Conservation (phyloP, 1,284 basidiomycete genomes). For the Sphagnurus paluster region DNA sequence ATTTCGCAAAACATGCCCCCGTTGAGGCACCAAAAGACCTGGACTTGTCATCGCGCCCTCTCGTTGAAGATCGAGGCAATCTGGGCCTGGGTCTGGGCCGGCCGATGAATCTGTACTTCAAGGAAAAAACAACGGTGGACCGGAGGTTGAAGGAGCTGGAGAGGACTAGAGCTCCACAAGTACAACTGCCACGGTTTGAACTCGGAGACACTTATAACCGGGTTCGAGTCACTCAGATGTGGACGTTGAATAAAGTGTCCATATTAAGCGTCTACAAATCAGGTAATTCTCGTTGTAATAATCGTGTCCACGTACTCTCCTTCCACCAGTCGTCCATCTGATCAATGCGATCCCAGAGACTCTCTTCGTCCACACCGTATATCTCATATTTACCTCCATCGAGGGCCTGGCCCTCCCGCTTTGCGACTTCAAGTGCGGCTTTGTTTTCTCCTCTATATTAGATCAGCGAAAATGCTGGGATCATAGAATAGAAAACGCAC, state of each 20-base stretch:
- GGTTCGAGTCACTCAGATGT: not conserved
- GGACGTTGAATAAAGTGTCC: not conserved
- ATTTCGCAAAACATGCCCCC: too few relatives aligned
- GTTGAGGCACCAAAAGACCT: too few relatives aligned
- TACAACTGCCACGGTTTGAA: too few relatives aligned
- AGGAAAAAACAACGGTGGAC: too few relatives aligned
- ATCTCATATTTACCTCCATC: conserved; percentile 84
- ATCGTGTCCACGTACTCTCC: conserved; percentile 83
- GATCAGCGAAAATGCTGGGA: conserved; percentile 10
- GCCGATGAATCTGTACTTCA: too few relatives aligned
- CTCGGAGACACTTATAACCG: not conserved
- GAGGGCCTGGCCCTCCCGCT: conserved; percentile 58
- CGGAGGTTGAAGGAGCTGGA: not conserved
- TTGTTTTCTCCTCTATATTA: conserved; percentile 72
- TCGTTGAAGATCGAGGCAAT: too few relatives aligned
- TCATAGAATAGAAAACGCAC: conserved; percentile 38
- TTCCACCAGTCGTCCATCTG: conserved; percentile 92
- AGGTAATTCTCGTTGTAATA: conserved; percentile 85
- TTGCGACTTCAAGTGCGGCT: conserved; percentile 80
- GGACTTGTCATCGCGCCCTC: too few relatives aligned
- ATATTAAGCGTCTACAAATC: conserved; percentile 54
- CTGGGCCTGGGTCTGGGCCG: too few relatives aligned
- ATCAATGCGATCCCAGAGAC: conserved; percentile 75
- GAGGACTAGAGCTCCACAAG: not conserved
- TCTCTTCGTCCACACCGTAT: conserved; percentile 85